These are phyloP conservation scores for Pythium rishiriense DNA, from an alignment of 352 stramenopile species.

Conservation along the genomic window DNA sequence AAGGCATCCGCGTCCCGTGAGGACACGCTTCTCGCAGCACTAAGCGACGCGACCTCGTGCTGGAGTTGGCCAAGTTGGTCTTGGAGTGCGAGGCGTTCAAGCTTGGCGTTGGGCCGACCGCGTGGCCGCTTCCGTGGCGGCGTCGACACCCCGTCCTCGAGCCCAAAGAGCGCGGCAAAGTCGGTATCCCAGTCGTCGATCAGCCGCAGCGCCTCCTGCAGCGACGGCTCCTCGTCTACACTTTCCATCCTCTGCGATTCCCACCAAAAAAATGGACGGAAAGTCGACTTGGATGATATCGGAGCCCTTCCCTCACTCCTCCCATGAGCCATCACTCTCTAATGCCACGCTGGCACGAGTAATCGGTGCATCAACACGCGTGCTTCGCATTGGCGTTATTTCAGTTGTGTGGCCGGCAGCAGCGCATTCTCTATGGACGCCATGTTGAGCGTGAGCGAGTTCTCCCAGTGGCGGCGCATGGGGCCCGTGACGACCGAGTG, in stretches of 20 bases:
- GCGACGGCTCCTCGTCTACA: neutral
- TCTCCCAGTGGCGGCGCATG: slow-evolving; percentile 4
- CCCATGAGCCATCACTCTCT: neutral
- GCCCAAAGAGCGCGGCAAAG: slow-evolving; percentile 5
- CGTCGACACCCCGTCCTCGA: neutral
- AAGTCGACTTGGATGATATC: too few relatives aligned
- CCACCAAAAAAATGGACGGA: neutral
- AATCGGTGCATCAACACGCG: neutral
- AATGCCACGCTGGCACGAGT: neutral
- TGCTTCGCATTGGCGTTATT: too few relatives aligned
- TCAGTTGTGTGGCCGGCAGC: too few relatives aligned
- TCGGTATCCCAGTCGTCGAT: slow-evolving; percentile 11
- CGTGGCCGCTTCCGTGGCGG: neutral
- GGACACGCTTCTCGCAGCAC: neutral
- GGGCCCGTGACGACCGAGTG: slow-evolving; percentile 15
- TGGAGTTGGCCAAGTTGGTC: neutral
- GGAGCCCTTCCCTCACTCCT: neutral
- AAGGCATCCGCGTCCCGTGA: neutral
- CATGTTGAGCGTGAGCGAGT: slow-evolving; percentile 2
- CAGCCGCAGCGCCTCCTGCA: slow-evolving; percentile 4
- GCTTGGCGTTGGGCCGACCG: neutral
- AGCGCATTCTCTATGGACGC: slow-evolving; percentile 2
- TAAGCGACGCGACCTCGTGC: neutral
- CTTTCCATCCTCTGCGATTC: neutral
- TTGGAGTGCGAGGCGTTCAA: neutral